phyloP scores from a whole-genome alignment of 2,329 filamentous ascomycete species.

The Exophiala bonariae region DNA sequence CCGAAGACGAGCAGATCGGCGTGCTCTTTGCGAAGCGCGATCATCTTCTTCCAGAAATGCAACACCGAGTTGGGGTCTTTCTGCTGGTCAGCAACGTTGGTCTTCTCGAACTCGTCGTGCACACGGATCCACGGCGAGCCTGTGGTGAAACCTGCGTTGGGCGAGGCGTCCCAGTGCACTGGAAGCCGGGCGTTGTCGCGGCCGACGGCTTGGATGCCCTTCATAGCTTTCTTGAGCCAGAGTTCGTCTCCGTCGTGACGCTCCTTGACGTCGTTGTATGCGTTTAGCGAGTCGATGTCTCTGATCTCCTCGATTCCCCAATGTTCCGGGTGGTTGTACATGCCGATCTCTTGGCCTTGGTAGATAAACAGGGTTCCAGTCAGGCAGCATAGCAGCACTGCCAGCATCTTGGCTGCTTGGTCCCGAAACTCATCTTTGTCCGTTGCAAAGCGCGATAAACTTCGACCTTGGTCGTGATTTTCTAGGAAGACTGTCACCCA shows the following conservation, averaged over 20 bases:
- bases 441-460: conserved; percentile 53
- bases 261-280: conserved; percentile 40
- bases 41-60: conserved; percentile 60
- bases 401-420: conserved; percentile 60
- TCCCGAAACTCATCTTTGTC: conserved; percentile 52
- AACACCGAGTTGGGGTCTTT: conserved; percentile 52
- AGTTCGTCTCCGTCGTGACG: conserved; percentile 36
- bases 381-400: conserved; percentile 57
- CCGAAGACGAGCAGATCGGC: conserved; percentile 68
- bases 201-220: conserved; percentile 47
- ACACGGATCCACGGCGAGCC: conserved; percentile 69
- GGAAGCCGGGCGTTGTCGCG: conserved; percentile 71
- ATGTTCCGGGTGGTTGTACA: conserved; percentile 52
- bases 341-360: conserved; percentile 60
- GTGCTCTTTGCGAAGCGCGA: conserved; percentile 61
- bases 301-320: conserved; percentile 46
- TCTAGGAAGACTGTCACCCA: conserved; percentile 68
- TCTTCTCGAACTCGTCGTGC: conserved; percentile 60
- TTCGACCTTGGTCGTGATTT: conserved; percentile 66
- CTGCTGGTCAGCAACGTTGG: conserved; percentile 59
- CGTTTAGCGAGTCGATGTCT: conserved; percentile 37
- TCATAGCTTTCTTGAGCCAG: conserved; percentile 48
- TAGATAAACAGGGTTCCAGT: conserved; percentile 56
- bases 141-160: conserved; percentile 66
- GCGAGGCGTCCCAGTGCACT: conserved; percentile 66